These are phyloP conservation scores for Chlamydomonas eustigma DNA, from an alignment of 139 green algal species.

Conservation along the genomic window DNA sequence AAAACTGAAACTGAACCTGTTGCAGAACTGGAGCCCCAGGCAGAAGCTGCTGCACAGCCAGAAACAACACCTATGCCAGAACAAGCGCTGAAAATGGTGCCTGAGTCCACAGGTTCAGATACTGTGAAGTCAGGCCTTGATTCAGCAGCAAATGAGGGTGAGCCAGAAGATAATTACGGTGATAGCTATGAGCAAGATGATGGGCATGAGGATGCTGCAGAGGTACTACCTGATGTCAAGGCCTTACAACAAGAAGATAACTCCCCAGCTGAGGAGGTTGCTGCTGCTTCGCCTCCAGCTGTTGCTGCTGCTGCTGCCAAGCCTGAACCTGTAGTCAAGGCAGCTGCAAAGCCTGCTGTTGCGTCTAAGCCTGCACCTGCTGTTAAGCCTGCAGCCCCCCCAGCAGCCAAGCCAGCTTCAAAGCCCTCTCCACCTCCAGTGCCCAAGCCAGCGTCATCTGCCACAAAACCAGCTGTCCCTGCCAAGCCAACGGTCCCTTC, in stretches of 20 bases:
- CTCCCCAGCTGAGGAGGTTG: not conserved
- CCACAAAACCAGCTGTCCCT: no score
- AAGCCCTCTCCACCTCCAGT: not conserved
- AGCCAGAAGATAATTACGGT: not conserved
- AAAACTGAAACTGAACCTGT: not conserved
- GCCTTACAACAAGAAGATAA: not conserved
- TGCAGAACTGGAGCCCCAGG: not conserved
- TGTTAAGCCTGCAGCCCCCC: not conserved
- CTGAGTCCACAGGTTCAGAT: not conserved
- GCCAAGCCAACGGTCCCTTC: not conserved
- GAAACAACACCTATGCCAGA: not conserved
- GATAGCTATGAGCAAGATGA: not conserved
- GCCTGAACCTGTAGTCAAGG: not conserved
- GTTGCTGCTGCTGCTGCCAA: not conserved
- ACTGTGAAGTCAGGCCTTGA: not conserved
- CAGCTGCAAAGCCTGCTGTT: not conserved
- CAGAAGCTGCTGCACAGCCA: conserved; percentile 1
- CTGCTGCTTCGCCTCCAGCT: not conserved
- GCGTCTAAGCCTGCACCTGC: not conserved
- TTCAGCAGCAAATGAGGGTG: not conserved
- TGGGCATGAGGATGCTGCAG: conserved; percentile 2
- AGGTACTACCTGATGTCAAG: not conserved
- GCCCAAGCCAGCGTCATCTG: not conserved
- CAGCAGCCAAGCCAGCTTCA: not conserved
- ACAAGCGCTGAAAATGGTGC: not conserved